Base-by-base conservation (phyloP, 202 grass and related monocot species). In the Elaeis oleifera region DNA sequence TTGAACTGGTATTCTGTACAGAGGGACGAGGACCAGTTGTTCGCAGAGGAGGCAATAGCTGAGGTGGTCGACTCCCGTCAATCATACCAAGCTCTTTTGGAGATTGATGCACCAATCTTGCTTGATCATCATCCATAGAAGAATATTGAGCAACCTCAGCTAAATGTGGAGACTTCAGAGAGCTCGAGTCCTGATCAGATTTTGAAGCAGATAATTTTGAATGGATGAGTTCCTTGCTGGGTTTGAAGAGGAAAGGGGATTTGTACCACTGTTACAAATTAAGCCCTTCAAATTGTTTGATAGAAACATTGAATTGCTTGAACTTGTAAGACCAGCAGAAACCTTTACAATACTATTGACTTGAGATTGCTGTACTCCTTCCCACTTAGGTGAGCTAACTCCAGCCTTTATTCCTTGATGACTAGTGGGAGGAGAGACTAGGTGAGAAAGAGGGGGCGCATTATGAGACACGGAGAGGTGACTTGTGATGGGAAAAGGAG, bases 121-220 rank as follows among this genome's bases (percentile, higher is more conserved):
- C 16, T n/a, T 36, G 58, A 31, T 61, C 28, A 5, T 61, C 24
- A 18, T 66, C 55, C 56, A 52, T 9, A 15, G 39, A 25, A 59
- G 56, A 22, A 58, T 29, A 71, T 15, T 60, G 39, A 28, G 23
- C 39, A 60, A 51, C 68, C 16, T 71, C 56, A 51, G 17, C 68
- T 0, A 23, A 56, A 68, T 44, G 32, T 17, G 65, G 26, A 39
- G 52, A 76, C 54, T 59, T 76, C 50, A 89, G 57, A 56, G 56
- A 83, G 29, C 57, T 78, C 21, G 76, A 63, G 17, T 90, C 81
- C 65, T 88, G 84, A 73, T 83, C 67, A 56, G 79, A 77, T 60
- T 77, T 90, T 71, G 76, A 78, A 63, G 66, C 23, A 49, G 56
- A 65, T 49, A 85, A 89, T 51, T 83, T 19, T 25, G 67, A 52